Evolutionary conservation across 306 rosid genomes (phyloP).

Genomic region (Hippophae rhamnoides): DNA sequence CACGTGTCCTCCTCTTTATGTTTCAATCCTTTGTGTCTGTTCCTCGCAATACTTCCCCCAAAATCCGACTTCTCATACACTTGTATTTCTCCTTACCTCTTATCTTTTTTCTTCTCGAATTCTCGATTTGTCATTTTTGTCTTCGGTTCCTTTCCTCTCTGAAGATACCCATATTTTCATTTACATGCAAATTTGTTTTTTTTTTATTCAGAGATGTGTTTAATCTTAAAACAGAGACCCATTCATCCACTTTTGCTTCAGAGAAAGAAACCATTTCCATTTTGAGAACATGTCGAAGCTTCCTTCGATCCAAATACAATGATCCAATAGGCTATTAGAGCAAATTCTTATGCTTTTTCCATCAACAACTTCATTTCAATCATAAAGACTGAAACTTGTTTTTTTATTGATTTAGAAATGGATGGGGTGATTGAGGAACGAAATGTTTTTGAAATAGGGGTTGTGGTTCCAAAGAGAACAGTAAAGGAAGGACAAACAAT

Average conservation of each 20-base stretch:
- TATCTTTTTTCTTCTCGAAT: constrained; percentile 4
- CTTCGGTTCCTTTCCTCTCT: neutral
- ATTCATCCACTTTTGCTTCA: neutral
- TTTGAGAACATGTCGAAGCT: no score
- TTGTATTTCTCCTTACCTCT: constrained; percentile 7
- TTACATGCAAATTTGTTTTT: constrained; percentile 16
- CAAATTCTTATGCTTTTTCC: constrained; percentile 8
- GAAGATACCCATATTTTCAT: constrained; percentile 12
- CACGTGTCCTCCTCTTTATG: constrained; percentile 19
- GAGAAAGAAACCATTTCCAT: no score
- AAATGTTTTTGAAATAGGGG: constrained; percentile 64
- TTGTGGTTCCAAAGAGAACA: constrained; percentile 61
- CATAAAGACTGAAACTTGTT: constrained; percentile 1
- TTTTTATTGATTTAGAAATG: constrained; percentile 31
- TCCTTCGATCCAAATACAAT: neutral
- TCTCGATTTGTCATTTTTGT: neutral
- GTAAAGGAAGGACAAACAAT: constrained; percentile 15
- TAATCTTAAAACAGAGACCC: constrained; percentile 6
- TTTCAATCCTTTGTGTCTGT: constrained; percentile 18
- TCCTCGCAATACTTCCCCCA: constrained; percentile 10
- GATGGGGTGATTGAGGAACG: constrained; percentile 31
- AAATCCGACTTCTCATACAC: constrained; percentile 25
- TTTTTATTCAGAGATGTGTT: neutral
- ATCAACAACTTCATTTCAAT: constrained; percentile 11
- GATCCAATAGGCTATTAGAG: constrained; percentile 9